Evolutionary conservation across 805 yeast species (phyloP).

Genomic region (Candida krabiensis): DNA sequence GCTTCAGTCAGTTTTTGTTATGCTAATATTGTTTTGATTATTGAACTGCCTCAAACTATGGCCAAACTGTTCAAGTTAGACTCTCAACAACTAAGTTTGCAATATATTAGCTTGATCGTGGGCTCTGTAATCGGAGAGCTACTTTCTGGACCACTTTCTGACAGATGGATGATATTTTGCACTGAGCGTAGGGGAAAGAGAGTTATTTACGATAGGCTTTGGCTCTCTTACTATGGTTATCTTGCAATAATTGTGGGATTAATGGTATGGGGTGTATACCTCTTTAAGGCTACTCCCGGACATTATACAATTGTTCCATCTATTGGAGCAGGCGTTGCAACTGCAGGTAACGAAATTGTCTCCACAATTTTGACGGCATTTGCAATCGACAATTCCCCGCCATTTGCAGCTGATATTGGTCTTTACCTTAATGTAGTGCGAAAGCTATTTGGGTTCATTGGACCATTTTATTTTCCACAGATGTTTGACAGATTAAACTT

Average conservation of each 20-base stretch:
- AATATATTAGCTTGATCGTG: conserved; percentile 5
- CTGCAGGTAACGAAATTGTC: conserved; percentile 9
- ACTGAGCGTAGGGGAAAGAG: conserved; percentile 1
- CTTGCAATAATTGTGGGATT: conserved; percentile 3
- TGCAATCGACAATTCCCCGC: conserved; percentile 8
- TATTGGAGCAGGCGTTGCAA: conserved; percentile 6
- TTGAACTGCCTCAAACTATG: conserved; percentile 7
- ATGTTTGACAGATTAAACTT: conserved; percentile 5
- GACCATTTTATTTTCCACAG: conserved; percentile 7
- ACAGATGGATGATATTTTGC: conserved; percentile 6
- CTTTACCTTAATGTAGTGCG: conserved; percentile 5
- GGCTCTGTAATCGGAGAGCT: conserved; percentile 8
- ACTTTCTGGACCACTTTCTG: conserved; percentile 8
- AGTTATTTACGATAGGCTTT: conserved; percentile 8
- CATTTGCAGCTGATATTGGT: conserved; percentile 5
- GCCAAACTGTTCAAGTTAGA: conserved; percentile 1
- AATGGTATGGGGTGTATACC: conserved; percentile 8
- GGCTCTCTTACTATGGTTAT: conserved; percentile 7
- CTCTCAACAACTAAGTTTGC: conserved; percentile 6
- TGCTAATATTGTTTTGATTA: conserved; percentile 3
- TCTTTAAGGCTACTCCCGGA: conserved; percentile 5
- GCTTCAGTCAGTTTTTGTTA: conserved; percentile 5
- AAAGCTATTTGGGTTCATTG: conserved; percentile 4
- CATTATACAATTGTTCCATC: conserved; percentile 3
- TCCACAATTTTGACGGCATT: conserved; percentile 7